Evolutionary conservation across 2,329 filamentous ascomycete species (phyloP).

Genomic region (Alternaria triticimaculans): DNA sequence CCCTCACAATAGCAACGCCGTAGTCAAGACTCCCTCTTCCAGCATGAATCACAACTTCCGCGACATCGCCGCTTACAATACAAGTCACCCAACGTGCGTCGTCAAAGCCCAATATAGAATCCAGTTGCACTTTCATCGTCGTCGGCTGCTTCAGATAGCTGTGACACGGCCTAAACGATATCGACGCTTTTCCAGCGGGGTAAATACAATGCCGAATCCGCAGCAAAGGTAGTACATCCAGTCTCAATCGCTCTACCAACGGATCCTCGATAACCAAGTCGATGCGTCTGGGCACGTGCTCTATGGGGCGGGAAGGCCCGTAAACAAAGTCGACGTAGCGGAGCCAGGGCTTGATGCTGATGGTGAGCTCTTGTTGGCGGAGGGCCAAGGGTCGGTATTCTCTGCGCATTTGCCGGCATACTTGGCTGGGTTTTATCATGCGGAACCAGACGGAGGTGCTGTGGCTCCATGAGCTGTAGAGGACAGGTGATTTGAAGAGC

Average conservation of each 20-base stretch:
- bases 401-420: neutral
- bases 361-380: neutral
- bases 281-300: neutral
- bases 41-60: neutral
- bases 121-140: neutral
- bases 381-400: neutral
- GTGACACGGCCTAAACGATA: neutral
- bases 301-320: accelerated
- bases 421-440: neutral
- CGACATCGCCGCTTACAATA: neutral
- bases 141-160: neutral
- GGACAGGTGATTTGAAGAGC: neutral
- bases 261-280: neutral
- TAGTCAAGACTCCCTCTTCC: neutral
- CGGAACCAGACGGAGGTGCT: neutral
- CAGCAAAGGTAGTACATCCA: neutral
- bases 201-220: neutral
- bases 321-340: neutral
- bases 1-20: neutral
- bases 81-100: neutral
- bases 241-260: neutral
- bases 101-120: neutral
- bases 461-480: neutral
- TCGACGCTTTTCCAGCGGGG: neutral
- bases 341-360: neutral